phyloP scores from a whole-genome alignment of 1,139 yeast genomes.

The Debaryomyces sp. region DNA sequence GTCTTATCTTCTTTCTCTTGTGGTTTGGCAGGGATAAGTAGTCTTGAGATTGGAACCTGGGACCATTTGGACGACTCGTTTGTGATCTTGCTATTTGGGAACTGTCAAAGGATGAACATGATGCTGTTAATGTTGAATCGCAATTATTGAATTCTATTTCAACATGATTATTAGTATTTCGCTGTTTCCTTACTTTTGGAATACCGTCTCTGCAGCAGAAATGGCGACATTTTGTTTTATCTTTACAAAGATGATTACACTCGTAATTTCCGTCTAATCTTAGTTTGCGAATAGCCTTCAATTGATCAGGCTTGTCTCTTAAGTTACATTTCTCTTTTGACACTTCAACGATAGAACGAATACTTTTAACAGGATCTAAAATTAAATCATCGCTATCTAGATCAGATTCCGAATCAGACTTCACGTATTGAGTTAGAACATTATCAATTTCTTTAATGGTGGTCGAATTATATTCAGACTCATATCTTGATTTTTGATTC shows the following conservation, averaged over 20 bases:
- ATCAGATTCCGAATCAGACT: neutral
- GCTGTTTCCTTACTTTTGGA: conserved; percentile 9
- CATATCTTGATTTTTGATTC: neutral
- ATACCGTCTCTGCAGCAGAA: conserved; percentile 48
- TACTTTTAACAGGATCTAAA: neutral
- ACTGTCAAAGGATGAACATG: neutral
- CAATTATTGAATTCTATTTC: neutral
- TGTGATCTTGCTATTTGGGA: neutral
- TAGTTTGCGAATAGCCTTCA: conserved; percentile 8
- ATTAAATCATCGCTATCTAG: neutral
- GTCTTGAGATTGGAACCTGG: neutral
- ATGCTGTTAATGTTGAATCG: neutral
- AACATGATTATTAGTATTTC: neutral
- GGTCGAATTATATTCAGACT: neutral
- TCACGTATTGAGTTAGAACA: neutral
- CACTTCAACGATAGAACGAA: neutral
- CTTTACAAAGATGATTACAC: conserved; percentile 44
- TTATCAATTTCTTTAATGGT: neutral
- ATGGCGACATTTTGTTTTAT: conserved; percentile 40
- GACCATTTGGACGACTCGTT: neutral
- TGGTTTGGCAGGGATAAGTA: neutral
- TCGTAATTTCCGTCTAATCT: conserved; percentile 29
- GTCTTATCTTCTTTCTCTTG: neutral
- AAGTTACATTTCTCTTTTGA: neutral
- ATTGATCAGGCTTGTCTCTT: neutral